Evolutionary conservation across 2,329 filamentous ascomycete species (phyloP), one percentile per base, ranked within the genome.

Genomic region (Alternaria tenuissima): DNA sequence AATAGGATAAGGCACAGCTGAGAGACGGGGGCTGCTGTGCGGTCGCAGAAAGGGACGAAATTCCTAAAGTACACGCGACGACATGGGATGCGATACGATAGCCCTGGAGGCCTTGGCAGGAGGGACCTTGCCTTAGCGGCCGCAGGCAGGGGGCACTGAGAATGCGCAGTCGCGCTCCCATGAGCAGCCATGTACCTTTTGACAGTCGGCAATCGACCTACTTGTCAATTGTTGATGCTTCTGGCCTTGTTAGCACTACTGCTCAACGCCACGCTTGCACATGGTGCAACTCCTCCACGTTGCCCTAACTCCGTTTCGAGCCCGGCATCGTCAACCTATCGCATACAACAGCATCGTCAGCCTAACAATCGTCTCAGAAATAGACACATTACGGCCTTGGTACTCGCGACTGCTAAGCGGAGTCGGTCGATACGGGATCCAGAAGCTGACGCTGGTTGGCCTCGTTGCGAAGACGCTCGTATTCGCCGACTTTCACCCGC

Each of bases 91-190:
- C 48, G 54, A 61, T 59, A 55, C 63, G 43, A 62, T 62, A 16
- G 20, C 39, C 39, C 39, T 42, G 20, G 39, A 22, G 58, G 60
- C 32, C 63, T 64, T 65, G 61, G 65, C 65, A 52, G 48, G 46
- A 59, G 55, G 55, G 52, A 59, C 59, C 62, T 67, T 65, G 64
- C 62, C 44, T 62, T 62, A 62, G 61, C 49, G 62, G 53, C 47
- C 51, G 52, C 34, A 46, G 47, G 38, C 42, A 54, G 24, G 36
- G 39, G 39, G 44, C 44, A 39, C 48, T 52, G 46, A 38, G 52
- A 20, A 24, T 26, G 32, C 14, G 16, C n/a, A 28, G 24, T 57
- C 49, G 32, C 49, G 12, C 24, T 49, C 46, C 14, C 18, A 20
- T 26, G 26, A 51, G 46, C 20, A 49, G 48, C 43, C 39, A 24